A percentile compares a stretch with the other conserved stretches of the same genome.
phyloP scores from a whole-genome alignment of 495 filamentous ascomycete species.

The Hypoxylon subgilvum region DNA sequence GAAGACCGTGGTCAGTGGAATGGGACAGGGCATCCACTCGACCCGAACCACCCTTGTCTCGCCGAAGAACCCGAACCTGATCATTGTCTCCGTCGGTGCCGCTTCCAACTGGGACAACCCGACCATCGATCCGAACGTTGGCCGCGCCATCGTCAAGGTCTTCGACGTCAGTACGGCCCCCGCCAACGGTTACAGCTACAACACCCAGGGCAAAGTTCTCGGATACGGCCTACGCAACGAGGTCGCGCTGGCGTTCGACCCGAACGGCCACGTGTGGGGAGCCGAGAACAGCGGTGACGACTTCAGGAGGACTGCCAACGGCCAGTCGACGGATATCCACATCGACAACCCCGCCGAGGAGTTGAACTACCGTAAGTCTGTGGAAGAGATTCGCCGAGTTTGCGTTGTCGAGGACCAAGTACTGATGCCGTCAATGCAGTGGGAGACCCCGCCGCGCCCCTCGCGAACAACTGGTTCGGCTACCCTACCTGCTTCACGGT shows the following conservation, averaged over 20 bases:
- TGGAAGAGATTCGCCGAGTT: neutral
- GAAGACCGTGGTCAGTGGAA: constrained; percentile 59
- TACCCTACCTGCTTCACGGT: constrained; percentile 71
- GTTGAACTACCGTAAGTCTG: constrained; percentile 68
- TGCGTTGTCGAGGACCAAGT: neutral
- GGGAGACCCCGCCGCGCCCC: constrained; percentile 56
- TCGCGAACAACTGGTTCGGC: constrained; percentile 58
- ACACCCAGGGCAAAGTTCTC: constrained; percentile 59
- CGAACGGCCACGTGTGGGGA: constrained; percentile 61
- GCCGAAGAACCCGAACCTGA: constrained; percentile 52
- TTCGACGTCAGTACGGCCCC: constrained; percentile 61
- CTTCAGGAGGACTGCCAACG: constrained; percentile 54
- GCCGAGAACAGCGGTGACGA: constrained; percentile 72
- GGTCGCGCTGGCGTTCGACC: constrained; percentile 67
- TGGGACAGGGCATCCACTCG: constrained; percentile 62
- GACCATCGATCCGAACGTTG: constrained; percentile 54
- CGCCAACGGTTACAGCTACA: constrained; percentile 55
- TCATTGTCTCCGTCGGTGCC: constrained; percentile 66
- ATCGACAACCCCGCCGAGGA: constrained; percentile 74
- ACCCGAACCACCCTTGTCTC: constrained; percentile 64
- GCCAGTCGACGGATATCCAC: constrained; percentile 64
- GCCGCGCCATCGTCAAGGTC: constrained; percentile 65
- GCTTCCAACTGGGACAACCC: constrained; percentile 62
- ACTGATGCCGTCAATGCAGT: constrained; percentile 46
- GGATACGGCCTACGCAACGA: constrained; percentile 74